Percentiles rank a stretch among this genome's conserved stretches.
Conservation (phyloP, 805 yeast species). For the Sugiyamaella chiloensis region DNA sequence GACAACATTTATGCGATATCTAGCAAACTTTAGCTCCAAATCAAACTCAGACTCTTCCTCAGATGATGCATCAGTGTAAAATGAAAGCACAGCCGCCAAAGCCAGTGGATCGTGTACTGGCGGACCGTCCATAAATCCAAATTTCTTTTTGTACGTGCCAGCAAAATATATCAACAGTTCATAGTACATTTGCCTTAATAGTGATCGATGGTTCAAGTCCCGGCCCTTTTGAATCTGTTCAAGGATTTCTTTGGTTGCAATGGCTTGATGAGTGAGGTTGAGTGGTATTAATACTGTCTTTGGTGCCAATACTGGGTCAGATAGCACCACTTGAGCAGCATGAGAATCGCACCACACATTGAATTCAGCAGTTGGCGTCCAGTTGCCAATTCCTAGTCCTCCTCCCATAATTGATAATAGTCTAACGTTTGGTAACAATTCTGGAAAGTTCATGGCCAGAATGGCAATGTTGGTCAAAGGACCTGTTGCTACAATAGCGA, state of each 20-base stretch:
- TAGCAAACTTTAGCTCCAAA: conserved; percentile 21
- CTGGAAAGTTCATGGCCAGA: conserved; percentile 55
- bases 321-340: conserved; percentile 61
- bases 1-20: conserved; percentile 16
- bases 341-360: conserved; percentile 72
- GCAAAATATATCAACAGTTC: conserved; percentile 54
- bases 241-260: conserved; percentile 46
- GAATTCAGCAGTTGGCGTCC: conserved; percentile 62
- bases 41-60: conserved; percentile 19
- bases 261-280: conserved; percentile 65
- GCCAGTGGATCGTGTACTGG: conserved; percentile 83
- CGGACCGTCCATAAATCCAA: conserved; percentile 55
- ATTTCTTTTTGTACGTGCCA: conserved; percentile 41
- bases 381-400: conserved; percentile 45
- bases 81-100: conserved; percentile 53
- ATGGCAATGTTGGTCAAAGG: conserved; percentile 69
- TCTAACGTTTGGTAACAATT: conserved; percentile 46
- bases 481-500: conserved; percentile 71
- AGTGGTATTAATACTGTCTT: conserved; percentile 60
- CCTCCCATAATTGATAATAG: conserved; percentile 79
- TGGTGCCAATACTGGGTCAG: conserved; percentile 43
- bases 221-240: conserved; percentile 38
- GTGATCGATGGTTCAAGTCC: conserved; percentile 35
- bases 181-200: conserved; percentile 50
- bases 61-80: conserved; percentile 30